Base-by-base conservation (phyloP, 768 basidiomycete species). In the Termitomyces sp. region DNA sequence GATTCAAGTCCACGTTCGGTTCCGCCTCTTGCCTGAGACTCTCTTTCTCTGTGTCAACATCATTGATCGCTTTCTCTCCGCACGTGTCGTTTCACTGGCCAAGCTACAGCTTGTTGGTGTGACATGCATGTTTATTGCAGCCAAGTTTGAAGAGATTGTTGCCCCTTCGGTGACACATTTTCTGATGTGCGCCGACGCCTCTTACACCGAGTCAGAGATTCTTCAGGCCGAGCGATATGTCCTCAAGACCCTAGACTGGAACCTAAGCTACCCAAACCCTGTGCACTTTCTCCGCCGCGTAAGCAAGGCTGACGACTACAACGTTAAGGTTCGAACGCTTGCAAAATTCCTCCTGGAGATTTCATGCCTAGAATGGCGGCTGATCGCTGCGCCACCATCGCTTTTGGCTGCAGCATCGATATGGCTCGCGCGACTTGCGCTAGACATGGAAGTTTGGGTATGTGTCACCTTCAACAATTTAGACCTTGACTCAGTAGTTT, bases 81-180 rank as follows among this genome's bases (percentile, higher is more conserved):
- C 83, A 11, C 90, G 95, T 4, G 75, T 79, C 6, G 90, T 97
- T 54, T 94, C 94, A 10, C 80, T 98, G 50, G 85, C 88, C 67
- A 97, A 97, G 71, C 86, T 98, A 26, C 97, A 98, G 72, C 85
- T 99, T 33, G 94, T 98, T 45, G 97, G 97, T 47, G 81, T 97
- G 45, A 91, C 95, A 1, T 92, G 93, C 66, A 81, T 99, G 70
- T 95, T 97, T 73, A 81, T 98, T 62, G 85, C 97, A 0, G 85
- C 94, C 32, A 99, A 99, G 72, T 94, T 96, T 56, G 97, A 99
- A 74, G 96, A 98, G 73, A 89, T 95, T 60, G 84, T 94, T 53
- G 86, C 94, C 2, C 96, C 97, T 2, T 91, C 91, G 1, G 90
- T 95, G 24, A 75, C 76, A n/a, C 90, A 96, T 72, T 94, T 98